Evolutionary conservation across 2,329 filamentous ascomycete species (phyloP).

Genomic region (Ophiostoma ulmi): DNA sequence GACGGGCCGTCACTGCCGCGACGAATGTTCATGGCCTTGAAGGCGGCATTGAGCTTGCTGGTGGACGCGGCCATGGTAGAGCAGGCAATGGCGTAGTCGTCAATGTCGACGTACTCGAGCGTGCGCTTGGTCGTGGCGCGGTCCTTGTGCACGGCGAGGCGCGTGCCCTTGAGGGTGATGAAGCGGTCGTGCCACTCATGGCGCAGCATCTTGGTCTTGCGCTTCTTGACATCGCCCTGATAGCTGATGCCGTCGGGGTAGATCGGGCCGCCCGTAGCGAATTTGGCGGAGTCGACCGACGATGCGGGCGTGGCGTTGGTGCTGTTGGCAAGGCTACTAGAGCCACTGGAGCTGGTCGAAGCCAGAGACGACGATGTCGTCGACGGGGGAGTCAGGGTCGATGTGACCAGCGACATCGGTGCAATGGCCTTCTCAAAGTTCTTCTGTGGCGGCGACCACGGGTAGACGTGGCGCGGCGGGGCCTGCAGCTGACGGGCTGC

Average conservation of each 20-base stretch:
- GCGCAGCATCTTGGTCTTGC: slow-evolving; percentile 79
- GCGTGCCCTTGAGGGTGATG: slow-evolving; percentile 75
- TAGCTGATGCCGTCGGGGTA: slow-evolving; percentile 44
- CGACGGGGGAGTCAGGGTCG: slow-evolving; percentile 14
- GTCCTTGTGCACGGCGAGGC: slow-evolving; percentile 71
- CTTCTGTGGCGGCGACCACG: slow-evolving; percentile 49
- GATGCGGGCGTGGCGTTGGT: slow-evolving; percentile 22
- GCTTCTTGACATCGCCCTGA: slow-evolving; percentile 89
- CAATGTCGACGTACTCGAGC: slow-evolving; percentile 77
- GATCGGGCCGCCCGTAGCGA: neutral
- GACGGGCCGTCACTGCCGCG: slow-evolving; percentile 35
- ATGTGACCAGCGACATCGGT: slow-evolving; percentile 28
- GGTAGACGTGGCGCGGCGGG: slow-evolving; percentile 51
- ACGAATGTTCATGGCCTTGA: slow-evolving; percentile 69
- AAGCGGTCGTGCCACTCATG: slow-evolving; percentile 93
- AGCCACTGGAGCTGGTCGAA: slow-evolving; percentile 25
- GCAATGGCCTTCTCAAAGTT: slow-evolving; percentile 45
- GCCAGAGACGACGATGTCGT: slow-evolving; percentile 26
- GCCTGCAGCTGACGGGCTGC: slow-evolving; percentile 41
- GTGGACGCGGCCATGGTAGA: slow-evolving; percentile 66
- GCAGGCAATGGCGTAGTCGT: slow-evolving; percentile 84
- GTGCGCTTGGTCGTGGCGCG: slow-evolving; percentile 48
- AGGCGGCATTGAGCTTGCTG: slow-evolving; percentile 79
- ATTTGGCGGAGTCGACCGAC: slow-evolving; percentile 18
- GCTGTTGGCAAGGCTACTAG: neutral